Evolutionary conservation across 805 yeast species (phyloP), one percentile per base, ranked within the genome.

Genomic region (Metschnikowia similis): DNA sequence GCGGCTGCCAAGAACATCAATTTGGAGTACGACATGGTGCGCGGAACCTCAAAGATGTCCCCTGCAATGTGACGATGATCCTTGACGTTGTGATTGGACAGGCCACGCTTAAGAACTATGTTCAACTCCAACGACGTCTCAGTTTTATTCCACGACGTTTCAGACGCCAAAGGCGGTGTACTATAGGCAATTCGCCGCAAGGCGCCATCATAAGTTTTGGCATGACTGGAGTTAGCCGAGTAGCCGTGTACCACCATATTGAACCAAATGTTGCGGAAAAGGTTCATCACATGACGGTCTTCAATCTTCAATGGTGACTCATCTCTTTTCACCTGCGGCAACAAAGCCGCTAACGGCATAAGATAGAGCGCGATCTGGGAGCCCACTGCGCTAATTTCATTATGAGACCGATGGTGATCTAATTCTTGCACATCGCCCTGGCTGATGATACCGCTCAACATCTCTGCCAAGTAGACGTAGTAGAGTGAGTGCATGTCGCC

Each of bases 121-220:
- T 94, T 94, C 73, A 94, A 77, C 60, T 94, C 97, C 54, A 94
- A 76, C 2, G 96, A 89, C 16, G 96, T 89, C 64, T 94, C 99
- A 10, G 92, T 85, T 61, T 90, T 83, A 62, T 85, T 83, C 66
- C 67, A 63, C 1, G 64, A 56, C 7, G 62, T 51, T 36, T 62
- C 67, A 11, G 65, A 61, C 0, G 66, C 67, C 43, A 64, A 57
- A 1, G 67, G 64, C 7, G 67, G 67, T 5, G 97, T 79, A 61
- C 80, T 87, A 63, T 85, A 81, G 1, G 99, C 98, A 56, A 94
- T 86, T 48, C 83, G 72, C 57, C 78, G 74, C 38, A 92, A 73
- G 28, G 81, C 80, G 0, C 57, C 57, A 39, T 67, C 64, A 59
- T 79, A 76, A n/a, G 69, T 67, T 48, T 69, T 67, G 13, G 81